Evolutionary conservation across 345 rosid species (phyloP).

Genomic region (Acer saccharum): DNA sequence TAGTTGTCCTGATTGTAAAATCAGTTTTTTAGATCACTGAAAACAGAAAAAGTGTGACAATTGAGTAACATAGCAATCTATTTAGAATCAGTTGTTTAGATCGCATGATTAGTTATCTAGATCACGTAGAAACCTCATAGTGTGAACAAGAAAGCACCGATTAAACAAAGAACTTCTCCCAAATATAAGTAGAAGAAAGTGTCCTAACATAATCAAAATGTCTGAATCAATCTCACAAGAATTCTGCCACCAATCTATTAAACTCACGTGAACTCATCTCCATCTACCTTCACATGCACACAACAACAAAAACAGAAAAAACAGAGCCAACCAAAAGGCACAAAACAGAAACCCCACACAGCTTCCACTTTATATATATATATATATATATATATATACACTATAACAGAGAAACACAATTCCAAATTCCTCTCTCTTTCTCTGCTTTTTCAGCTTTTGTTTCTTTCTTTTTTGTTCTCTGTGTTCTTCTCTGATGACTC

Average conservation of each 20-base stretch:
- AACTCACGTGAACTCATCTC: conserved; percentile 18
- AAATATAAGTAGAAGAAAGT: not conserved
- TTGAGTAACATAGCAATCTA: too few relatives aligned
- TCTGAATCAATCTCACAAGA: conserved; percentile 11
- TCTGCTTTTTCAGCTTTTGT: conserved; percentile 5
- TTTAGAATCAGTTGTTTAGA: too few relatives aligned
- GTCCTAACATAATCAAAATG: not conserved
- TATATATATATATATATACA: too few relatives aligned
- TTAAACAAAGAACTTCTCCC: not conserved
- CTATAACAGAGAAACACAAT: not conserved
- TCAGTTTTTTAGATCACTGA: too few relatives aligned
- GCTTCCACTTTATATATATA: not conserved
- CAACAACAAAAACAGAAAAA: not conserved
- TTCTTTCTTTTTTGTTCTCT: not conserved
- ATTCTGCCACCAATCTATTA: conserved; percentile 11
- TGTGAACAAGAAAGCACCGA: not conserved
- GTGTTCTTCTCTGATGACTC: not conserved
- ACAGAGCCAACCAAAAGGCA: not conserved
- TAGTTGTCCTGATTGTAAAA: too few relatives aligned
- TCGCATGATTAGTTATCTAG: too few relatives aligned
- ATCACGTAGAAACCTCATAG: not conserved
- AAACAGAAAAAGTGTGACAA: too few relatives aligned
- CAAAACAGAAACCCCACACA: not conserved
- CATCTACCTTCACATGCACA: conserved; percentile 25
- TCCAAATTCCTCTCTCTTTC: not conserved